These are phyloP conservation scores for Ceratobasidium sp. DNA, from an alignment of 1,284 basidiomycete species.

Conservation along the genomic window DNA sequence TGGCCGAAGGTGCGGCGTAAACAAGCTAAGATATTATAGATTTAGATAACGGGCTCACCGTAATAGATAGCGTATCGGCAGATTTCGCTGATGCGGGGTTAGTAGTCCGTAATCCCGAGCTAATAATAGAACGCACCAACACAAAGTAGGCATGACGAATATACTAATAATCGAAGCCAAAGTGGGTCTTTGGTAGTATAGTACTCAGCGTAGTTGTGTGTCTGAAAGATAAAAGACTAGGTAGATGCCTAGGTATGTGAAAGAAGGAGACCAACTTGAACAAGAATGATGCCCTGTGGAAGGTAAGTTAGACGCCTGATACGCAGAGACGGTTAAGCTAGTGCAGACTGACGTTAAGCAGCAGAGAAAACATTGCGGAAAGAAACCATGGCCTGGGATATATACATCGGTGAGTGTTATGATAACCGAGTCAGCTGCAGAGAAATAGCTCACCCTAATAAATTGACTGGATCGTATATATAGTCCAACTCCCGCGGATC, in stretches of 20 bases:
- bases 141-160: conserved; percentile 16
- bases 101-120: not conserved
- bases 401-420: not conserved
- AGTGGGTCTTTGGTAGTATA: conserved; percentile 13
- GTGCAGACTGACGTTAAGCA: conserved; percentile 7
- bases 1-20: not conserved
- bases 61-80: conserved; percentile 4
- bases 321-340: not conserved
- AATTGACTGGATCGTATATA: conserved; percentile 30
- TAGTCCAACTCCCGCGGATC: conserved; percentile 1
- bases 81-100: conserved; percentile 19
- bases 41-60: not conserved
- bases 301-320: not conserved
- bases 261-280: not conserved
- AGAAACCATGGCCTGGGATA: conserved; percentile 16
- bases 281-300: conserved; percentile 22
- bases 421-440: too few species aligned
- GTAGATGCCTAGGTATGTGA: not conserved
- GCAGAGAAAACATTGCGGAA: conserved; percentile 14
- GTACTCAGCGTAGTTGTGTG: conserved; percentile 22
- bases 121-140: conserved; percentile 5
- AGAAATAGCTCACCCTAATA: conserved; percentile 4
- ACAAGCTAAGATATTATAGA: not conserved
- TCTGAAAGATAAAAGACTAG: not conserved
- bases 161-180: not conserved